phyloP scores from a whole-genome alignment of 768 basidiomycete genomes.

The Filobasidium floriforme region DNA sequence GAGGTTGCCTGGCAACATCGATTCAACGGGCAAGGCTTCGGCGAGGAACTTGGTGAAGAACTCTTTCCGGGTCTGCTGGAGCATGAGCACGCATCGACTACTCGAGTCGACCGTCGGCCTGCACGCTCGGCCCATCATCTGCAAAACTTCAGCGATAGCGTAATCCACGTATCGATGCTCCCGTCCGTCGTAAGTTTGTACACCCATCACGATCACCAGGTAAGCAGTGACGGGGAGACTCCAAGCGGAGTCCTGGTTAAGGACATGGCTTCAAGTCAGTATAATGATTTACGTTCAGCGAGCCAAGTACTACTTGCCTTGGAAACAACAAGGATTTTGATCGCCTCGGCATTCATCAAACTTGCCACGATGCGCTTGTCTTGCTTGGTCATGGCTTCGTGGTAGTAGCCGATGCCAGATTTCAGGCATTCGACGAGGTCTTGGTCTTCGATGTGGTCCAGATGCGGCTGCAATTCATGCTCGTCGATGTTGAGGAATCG shows the following conservation, averaged over 20 bases:
- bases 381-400: conserved; percentile 83
- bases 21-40: conserved; percentile 96
- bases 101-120: conserved; percentile 78
- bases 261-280: neutral
- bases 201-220: conserved; percentile 99
- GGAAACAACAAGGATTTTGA: conserved; percentile 87
- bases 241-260: conserved; percentile 81
- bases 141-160: conserved; percentile 94
- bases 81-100: conserved; percentile 92
- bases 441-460: conserved; percentile 73
- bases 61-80: conserved; percentile 93
- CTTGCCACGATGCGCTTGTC: conserved; percentile 91
- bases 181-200: conserved; percentile 90
- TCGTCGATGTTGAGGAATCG: conserved; percentile 84
- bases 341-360: conserved; percentile 85
- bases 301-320: conserved; percentile 54
- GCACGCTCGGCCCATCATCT: conserved; percentile 99
- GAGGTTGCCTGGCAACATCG: conserved; percentile 80
- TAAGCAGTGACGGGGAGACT: conserved; percentile 85
- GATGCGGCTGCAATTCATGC: conserved; percentile 73
- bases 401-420: conserved; percentile 89
- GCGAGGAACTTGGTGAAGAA: conserved; percentile 98
- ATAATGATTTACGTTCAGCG: neutral
- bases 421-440: conserved; percentile 70
- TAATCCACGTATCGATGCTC: conserved; percentile 98